Base-by-base conservation (phyloP, 2,329 filamentous ascomycete genomes). In the Fusarium equiseti region DNA sequence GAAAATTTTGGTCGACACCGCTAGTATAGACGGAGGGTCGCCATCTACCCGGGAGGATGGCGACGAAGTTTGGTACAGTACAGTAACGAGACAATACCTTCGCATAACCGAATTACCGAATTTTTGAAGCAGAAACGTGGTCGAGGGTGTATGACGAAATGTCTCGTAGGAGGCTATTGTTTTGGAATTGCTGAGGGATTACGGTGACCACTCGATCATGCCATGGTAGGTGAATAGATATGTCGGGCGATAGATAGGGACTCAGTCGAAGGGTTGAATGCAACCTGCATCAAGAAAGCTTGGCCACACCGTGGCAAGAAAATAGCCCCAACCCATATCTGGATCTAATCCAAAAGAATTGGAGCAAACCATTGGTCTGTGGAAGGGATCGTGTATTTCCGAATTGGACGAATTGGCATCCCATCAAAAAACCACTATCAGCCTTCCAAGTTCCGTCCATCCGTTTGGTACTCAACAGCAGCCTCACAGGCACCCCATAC, bases 401-500 rank as follows among this genome's bases (percentile, higher is more conserved):
- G 59, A 48, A 54, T 42, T 55, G 56, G 70, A 54, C 62, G 62
- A 72, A 73, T 76, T 51, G 61, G 66, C 64, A 65, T 68, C 72
- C 68, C 72, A 76, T 44, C 70, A 75, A 75, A 75, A 53, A 70
- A 60, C 35, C 38, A 67, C 52, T 59, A 62, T 71, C 64, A 72
- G 63, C 65, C 66, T 76, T 76, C 35, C 35, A 38, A 38, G 35
- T 38, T 38, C 74, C 71, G 38, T 68, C 67, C 71, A 72, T 65
- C 74, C 74, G 72, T 63, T 59, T 56, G 70, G 59, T 71, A 62
- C 74, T 75, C 74, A 76, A 76, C 74, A 76, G 71, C 64, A 76
- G 72, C 65, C 65, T 76, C 70, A 71, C 46, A 48, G 59, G 49
- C 46, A 29, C 63, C 57, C 57, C 57, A 64, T 53, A 48, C 44